These are phyloP conservation scores for Suhomyces sp. DNA, from an alignment of 805 yeast genomes.

Conservation along the genomic window DNA sequence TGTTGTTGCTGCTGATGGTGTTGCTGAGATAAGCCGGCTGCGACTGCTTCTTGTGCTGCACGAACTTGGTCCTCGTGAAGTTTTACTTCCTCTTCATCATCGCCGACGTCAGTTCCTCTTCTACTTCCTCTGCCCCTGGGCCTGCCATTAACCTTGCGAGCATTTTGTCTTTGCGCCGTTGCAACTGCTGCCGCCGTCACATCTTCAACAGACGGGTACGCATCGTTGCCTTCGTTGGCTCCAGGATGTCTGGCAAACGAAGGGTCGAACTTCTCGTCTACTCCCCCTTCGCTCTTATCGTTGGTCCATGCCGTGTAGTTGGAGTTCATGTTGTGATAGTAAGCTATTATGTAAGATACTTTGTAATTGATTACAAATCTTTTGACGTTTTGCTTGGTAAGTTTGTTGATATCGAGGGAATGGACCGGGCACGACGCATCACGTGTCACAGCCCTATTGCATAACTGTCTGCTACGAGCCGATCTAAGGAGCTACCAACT, in stretches of 20 bases:
- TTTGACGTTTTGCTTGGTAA: not conserved
- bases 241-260: slow-evolving; percentile 25
- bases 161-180: slow-evolving; percentile 16
- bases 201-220: slow-evolving; percentile 22
- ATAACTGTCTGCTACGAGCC: not conserved
- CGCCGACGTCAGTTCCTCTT: slow-evolving; percentile 2
- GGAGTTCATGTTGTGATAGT: slow-evolving; percentile 17
- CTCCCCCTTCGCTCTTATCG: slow-evolving; percentile 17
- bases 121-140: not conserved
- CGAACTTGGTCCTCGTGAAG: slow-evolving; percentile 8
- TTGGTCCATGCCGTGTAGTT: slow-evolving; percentile 23
- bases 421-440: not conserved
- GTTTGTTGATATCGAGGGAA: not conserved
- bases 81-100: slow-evolving; percentile 3
- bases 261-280: slow-evolving; percentile 30
- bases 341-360: slow-evolving; percentile 9
- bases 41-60: slow-evolving; percentile 7
- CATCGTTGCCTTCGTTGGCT: slow-evolving; percentile 11
- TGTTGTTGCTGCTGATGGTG: slow-evolving; percentile 1
- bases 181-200: slow-evolving; percentile 27
- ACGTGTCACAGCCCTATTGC: not conserved
- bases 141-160: not conserved
- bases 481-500: not conserved
- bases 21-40: slow-evolving; percentile 4
- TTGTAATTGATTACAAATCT: slow-evolving; percentile 15